Percentiles rank a stretch among this genome's conserved stretches.
Conservation (phyloP, 345 rosid genomes). For the Lagerstroemia speciosa region DNA sequence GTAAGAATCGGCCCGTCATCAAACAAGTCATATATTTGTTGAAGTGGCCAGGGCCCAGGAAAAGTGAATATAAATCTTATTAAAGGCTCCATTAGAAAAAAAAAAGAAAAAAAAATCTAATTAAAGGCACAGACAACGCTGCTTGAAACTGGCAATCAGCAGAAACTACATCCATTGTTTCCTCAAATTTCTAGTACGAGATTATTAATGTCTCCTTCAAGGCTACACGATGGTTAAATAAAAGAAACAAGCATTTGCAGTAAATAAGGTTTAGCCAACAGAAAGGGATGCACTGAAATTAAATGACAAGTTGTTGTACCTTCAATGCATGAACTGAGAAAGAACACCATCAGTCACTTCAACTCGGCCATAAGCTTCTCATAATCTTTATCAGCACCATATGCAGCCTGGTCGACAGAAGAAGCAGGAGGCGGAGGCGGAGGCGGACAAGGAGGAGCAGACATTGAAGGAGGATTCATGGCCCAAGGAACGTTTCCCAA, state of each 20-base stretch:
- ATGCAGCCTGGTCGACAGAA: slow-evolving; percentile 40
- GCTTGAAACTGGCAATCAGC: not conserved
- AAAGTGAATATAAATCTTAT: not conserved
- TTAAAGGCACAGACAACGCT: not conserved
- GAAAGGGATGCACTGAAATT: not conserved
- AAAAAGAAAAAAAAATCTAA: too few relatives aligned
- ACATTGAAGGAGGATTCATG: slow-evolving; percentile 38
- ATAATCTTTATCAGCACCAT: slow-evolving; percentile 79
- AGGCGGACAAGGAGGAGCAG: slow-evolving; percentile 39
- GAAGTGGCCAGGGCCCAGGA: not conserved
- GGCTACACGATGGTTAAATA: not conserved
- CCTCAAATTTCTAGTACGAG: not conserved
- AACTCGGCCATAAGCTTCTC: slow-evolving; percentile 98
- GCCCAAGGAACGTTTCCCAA: slow-evolving; percentile 74
- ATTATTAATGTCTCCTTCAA: not conserved
- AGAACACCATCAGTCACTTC: slow-evolving; percentile 40
- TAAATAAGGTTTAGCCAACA: not conserved
- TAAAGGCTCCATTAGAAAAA: too few relatives aligned
- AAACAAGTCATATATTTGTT: not conserved
- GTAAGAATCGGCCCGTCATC: not conserved
- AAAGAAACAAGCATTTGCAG: not conserved
- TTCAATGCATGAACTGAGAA: slow-evolving; percentile 16
- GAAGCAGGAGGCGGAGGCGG: slow-evolving; percentile 39
- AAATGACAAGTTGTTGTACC: slow-evolving; percentile 30
- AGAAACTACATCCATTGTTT: not conserved